phyloP scores from a whole-genome alignment of 176 grass and related monocot species.

The Zoysia pacifica region DNA sequence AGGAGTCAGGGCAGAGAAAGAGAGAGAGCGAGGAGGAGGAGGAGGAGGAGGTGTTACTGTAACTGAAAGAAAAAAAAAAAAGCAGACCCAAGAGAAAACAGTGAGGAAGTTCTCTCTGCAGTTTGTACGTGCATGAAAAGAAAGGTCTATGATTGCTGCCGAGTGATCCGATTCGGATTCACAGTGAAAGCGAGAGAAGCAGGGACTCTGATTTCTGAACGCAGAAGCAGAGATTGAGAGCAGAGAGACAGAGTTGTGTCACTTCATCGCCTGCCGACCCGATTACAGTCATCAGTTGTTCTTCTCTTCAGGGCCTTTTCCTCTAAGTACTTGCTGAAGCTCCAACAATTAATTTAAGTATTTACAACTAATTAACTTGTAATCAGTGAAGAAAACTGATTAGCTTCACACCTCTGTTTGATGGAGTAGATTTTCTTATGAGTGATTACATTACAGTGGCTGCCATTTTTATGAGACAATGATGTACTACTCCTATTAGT shows the following conservation, averaged over 20 bases:
- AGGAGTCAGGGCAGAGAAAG: too few relatives aligned
- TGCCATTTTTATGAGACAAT: too few relatives aligned
- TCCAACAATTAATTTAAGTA: too few relatives aligned
- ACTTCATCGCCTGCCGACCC: conserved; percentile 9
- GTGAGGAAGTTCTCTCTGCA: conserved; percentile 18
- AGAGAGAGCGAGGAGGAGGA: too few relatives aligned
- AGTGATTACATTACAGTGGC: too few relatives aligned
- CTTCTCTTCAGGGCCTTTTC: not conserved
- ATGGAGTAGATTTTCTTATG: too few relatives aligned
- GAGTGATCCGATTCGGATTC: not conserved
- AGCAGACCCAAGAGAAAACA: conserved; percentile 20
- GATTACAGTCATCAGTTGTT: not conserved
- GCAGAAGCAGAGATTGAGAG: not conserved
- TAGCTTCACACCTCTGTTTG: too few relatives aligned
- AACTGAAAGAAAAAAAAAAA: not conserved
- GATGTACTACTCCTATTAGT: too few relatives aligned
- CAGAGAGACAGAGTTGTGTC: conserved; percentile 25
- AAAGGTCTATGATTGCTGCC: not conserved
- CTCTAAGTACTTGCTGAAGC: too few relatives aligned
- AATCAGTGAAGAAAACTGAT: too few relatives aligned
- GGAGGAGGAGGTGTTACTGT: not conserved
- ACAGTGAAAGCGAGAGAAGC: conserved; percentile 11
- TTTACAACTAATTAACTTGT: too few relatives aligned
- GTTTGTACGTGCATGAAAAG: conserved; percentile 21
- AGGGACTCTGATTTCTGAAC: too few relatives aligned